Evolutionary conservation across 345 rosid genomes (phyloP), one percentile per base, ranked within the genome.

Genomic region (Eucalyptus camaldulensis): DNA sequence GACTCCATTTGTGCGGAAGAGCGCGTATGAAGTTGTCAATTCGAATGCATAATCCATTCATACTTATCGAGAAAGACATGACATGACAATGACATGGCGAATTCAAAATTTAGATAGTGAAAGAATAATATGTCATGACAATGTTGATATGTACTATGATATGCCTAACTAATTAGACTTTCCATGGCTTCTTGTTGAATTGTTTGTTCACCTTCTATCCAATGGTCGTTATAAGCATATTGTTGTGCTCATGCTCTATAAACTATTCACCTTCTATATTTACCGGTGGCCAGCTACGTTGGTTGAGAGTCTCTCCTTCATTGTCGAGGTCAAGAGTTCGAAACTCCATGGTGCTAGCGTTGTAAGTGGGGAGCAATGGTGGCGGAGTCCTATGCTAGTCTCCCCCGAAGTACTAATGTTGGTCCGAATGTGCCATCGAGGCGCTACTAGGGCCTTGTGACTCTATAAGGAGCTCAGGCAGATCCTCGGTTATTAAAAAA

Each of bases 141-240:
- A 13, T n/a, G 21, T n/a, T 65, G 13, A 29, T 31, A 29, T 0
- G 33, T 2, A 0, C 13, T n/a, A 65, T 65, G 19, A 14, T 3
- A n/a, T 65, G 37, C 76, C 76, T 65, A 65, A 65, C 76, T 65
- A 65, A 65, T 56, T 25, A 56, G 62, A 56, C 62, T 56, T 56
- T 56, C 13, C 29, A 56, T 24, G 62, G 62, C 62, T 24, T 25
- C 62, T 56, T 10, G 62, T 25, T 56, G 62, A 56, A 56, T 56
- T 10, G 29, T 56, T 56, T 56, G 62, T 11, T 56, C 62, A 24
- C 62, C 29, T 56, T 10, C 62, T 24, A 22, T 25, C 12, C 29
- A 56, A 24, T 56, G 62, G 29, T 10, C 62, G 29, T 56, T 4
- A 56, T 56, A 56, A 56, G 62, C 62, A 56, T 56, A 24, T 56